Base-by-base conservation (phyloP, 352 stramenopile species). In the Phytophthora fragariaefolia region DNA sequence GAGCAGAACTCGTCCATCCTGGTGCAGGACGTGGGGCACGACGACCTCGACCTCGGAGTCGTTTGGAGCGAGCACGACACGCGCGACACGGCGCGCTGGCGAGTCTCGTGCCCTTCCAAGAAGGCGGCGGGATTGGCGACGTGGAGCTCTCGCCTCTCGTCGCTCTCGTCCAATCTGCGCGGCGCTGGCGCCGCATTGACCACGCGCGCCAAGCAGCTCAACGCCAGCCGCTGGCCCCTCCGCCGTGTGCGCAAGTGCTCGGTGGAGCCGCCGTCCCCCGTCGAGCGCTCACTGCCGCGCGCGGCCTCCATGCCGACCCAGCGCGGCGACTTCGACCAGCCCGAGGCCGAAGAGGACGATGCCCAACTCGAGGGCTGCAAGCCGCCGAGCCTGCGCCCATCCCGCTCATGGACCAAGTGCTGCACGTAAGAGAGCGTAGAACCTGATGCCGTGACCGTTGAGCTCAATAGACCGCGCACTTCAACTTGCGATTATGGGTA, bases 1-100 rank as follows among this genome's bases (percentile, higher is more conserved):
- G 38, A 55, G n/a, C 27, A 54, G 13, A 71, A 48, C 38, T 22
- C 65, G 12, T 73, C 65, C 43, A 68, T 73, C 20, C 65, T 73
- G 13, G 58, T 60, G 5, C 28, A 62, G 32, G 60, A 72, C 23
- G 58, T 67, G 13, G 46, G 26, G 5, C 42, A 34, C 45, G 64
- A 68, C 8, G 36, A 73, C 15, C 15, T 45, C 23, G 18, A 54
- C 15, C 46, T 73, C n/a, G 18, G 24, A 13, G 51, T 65, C 17
- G 49, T 23, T 38, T 73, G 65, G 59, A 27, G n/a, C 27, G 64
- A 42, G 4, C 32, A 34, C 23, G 12, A 6, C 20, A 22, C 32
- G 9, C 23, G 18, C 22, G 38, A 24, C 17, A 10, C 42, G 9
- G 47, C 50, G 8, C 50, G 42, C 36, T 63, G 53, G 38, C 47